Evolutionary conservation across 805 yeast genomes (phyloP), one percentile per base, ranked within the genome.

Genomic region (Starmerella apis): DNA sequence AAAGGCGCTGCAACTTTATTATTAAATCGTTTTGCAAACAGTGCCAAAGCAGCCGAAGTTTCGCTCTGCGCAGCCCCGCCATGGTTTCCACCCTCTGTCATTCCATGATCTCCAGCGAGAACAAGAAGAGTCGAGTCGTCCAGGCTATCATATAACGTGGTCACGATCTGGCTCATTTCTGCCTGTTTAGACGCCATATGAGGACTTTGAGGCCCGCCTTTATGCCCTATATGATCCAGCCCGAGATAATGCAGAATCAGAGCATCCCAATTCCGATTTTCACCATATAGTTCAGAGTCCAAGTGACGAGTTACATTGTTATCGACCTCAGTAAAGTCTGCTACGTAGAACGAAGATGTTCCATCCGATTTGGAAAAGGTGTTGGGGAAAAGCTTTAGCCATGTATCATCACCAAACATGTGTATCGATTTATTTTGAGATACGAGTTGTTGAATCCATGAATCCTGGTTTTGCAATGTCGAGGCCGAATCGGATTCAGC

Each of bases 401-500:
- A 92, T 1, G 99, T 92, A 63, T 92, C 98, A 65, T 92, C 99
- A 28, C 99, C 99, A 68, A 76, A 90, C 76, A 92, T 85, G 61
- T 87, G 83, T 25, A 92, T 69, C 19, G 61, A 70, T 62, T 72
- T 72, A 25, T 63, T 64, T 4, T 62, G 62, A 1, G 48, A 41
- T 11, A 59, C 48, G 66, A 87, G 71, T 61, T 92, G 97, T 31
- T 71, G 71, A 9, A 88, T 63, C 96, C 96, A 87, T 25, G 92
- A 83, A 63, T 92, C 98, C 55, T 83, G 94, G 45, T 74, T 76
- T 0, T 77, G 73, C 43, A 88, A 63, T 9, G 85, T 80, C 0
- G 87, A 75, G 1, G 77, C 69, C 32, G 80, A 80, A 54, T 86
- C 94, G 41, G 82, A 92, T 57, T 92, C 97, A 2, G 95, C 94